These are phyloP conservation scores for Prunus persica DNA, from an alignment of 306 rosid genomes.

Conservation along the genomic window Prunus_persica_NCBIv2 NC_034010.1:22035001-22035500, in stretches of 20 bases:
- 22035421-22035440: slow-evolving; percentile 1
- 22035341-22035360: slow-evolving; percentile 96
- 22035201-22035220: slow-evolving; percentile 98
- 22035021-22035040: not conserved
- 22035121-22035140: slow-evolving; percentile 21
- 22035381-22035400: slow-evolving; percentile 58
- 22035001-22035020: not conserved
- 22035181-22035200: slow-evolving; percentile 27
- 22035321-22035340: slow-evolving; percentile 98
- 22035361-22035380: slow-evolving; percentile 93
- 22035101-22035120: not conserved
- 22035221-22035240: slow-evolving; percentile 97
- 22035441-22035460: not conserved
- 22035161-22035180: slow-evolving; percentile 20
- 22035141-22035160: slow-evolving; percentile 16
- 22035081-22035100: not conserved
- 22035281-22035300: slow-evolving; percentile 94
- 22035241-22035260: slow-evolving; percentile 96
- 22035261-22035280: slow-evolving; percentile 95
- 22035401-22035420: not conserved
- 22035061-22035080: not conserved
- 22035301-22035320: slow-evolving; percentile 95
- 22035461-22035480: not conserved
- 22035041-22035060: not conserved
- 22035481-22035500: not conserved